A percentile compares a stretch with the other conserved stretches of the same genome.
Conservation (phyloP, 2,329 filamentous ascomycete species). For the Penicillium sp. region DNA sequence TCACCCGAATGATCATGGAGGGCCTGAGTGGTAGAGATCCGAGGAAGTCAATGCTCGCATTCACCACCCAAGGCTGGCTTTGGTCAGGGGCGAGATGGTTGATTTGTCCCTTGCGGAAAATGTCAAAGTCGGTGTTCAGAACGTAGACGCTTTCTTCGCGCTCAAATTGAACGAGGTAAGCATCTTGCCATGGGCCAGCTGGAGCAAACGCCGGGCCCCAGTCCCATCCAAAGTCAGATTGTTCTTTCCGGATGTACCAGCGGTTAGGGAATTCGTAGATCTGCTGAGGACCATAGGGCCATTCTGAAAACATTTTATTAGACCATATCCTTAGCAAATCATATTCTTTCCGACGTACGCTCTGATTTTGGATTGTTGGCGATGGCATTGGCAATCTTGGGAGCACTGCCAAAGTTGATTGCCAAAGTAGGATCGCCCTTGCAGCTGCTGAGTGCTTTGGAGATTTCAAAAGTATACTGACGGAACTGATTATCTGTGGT, state of each 20-base stretch:
- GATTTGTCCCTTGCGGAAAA: conserved; percentile 58
- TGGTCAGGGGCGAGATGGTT: conserved; percentile 60
- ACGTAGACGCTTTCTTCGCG: conserved; percentile 45
- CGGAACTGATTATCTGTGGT: conserved; percentile 62
- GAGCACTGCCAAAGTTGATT: conserved; percentile 59
- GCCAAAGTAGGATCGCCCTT: conserved; percentile 39
- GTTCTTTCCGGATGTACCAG: conserved; percentile 59
- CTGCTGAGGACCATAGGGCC: conserved; percentile 50
- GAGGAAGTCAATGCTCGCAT: conserved; percentile 59
- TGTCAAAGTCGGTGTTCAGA: conserved; percentile 56
- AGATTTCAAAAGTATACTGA: conserved; percentile 60
- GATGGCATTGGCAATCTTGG: conserved; percentile 53
- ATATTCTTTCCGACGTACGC: conserved; percentile 26
- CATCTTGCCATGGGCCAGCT: conserved; percentile 62
- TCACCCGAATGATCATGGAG: conserved; percentile 49
- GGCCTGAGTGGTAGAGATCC: conserved; percentile 48
- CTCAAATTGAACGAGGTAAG: conserved; percentile 54
- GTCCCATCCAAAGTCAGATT: conserved; percentile 65
- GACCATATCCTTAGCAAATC: neutral
- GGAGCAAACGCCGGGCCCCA: conserved; percentile 63
- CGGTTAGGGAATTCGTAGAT: conserved; percentile 54
- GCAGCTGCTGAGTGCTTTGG: conserved; percentile 47
- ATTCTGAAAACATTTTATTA: conserved; percentile 34
- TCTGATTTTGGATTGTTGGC: conserved; percentile 50
- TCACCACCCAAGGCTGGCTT: conserved; percentile 57